Evolutionary conservation across 164 flowering plant genomes (phyloP), one percentile per base, ranked within the genome.

Genomic region (Chimonanthus salicifolius): DNA sequence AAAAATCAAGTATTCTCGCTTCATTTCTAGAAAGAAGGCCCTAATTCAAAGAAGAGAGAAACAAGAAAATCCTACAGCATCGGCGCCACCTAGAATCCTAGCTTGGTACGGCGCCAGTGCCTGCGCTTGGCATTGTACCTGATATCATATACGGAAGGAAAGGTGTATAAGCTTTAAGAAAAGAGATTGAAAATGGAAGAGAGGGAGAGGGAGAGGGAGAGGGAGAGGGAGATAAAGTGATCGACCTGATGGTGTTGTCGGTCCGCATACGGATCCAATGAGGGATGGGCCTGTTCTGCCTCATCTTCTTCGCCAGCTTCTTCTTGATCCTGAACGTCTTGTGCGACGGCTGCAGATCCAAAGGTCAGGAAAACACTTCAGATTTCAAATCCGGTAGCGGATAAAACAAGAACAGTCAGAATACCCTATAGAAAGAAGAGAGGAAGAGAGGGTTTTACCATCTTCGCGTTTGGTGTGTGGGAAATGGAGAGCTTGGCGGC

Each of bases 31-130:
- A 7, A 54, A 54, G 1, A 54, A 54, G 15, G 4, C 60, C 60
- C 60, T 13, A 54, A 13, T 54, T 54, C 60, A 0, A 54, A 54
- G 16, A 11, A 54, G 6, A 54, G 60, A 54, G 10, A 5, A 54
- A 11, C 33, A 33, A 33, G 33, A 33, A 33, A 33, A 33, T 33
- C 33, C 33, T 33, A 33, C 33, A 1, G 33, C 33, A 33, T 33
- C 33, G 33, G 33, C 33, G 33, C 33, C 33, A 50, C 58, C 62
- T 47, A 68, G 11, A 76, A 76, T 20, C 71, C 82, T 50, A 82
- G 79, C 79, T 80, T 82, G 4, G 81, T 82, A 9, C 84, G 79
- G 76, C 84, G 82, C 84, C 84, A 82, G 74, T 82, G 82, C 77
- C 84, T 80, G 64, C 82, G 79, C 78, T 82, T 82, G 33, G 81